phyloP scores from a whole-genome alignment of 2,329 filamentous ascomycete species.

The Purpureocillium takamizusanense region DNA sequence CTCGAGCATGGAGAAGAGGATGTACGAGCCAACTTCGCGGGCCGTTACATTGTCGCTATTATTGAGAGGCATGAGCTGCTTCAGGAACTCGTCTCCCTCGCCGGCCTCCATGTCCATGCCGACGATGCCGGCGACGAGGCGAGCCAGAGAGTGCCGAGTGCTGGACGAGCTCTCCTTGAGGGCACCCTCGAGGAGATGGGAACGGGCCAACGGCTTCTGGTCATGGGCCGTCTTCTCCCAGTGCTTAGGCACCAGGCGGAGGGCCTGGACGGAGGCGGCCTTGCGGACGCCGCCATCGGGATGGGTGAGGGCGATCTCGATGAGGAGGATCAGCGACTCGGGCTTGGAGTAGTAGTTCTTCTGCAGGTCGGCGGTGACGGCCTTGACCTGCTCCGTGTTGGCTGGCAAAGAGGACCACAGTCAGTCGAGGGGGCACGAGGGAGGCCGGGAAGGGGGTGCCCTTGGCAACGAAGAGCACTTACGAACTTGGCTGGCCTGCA shows the following conservation, averaged over 20 bases:
- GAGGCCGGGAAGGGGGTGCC: too few relatives aligned
- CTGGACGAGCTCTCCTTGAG: slow-evolving; percentile 69
- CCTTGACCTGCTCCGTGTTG: slow-evolving; percentile 82
- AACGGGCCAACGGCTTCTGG: slow-evolving; percentile 72
- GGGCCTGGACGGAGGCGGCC: slow-evolving; percentile 82
- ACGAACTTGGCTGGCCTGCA: slow-evolving; percentile 84
- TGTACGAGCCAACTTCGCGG: slow-evolving; percentile 85
- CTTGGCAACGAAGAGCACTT: too few relatives aligned
- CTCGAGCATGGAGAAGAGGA: slow-evolving; percentile 87
- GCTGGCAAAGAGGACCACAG: slow-evolving; percentile 41
- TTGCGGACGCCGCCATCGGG: slow-evolving; percentile 67
- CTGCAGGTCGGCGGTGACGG: slow-evolving; percentile 80
- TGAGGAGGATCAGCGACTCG: slow-evolving; percentile 72
- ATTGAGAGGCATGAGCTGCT: slow-evolving; percentile 69
- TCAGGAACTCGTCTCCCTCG: slow-evolving; percentile 76
- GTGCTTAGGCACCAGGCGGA: slow-evolving; percentile 75
- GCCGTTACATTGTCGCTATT: slow-evolving; percentile 66
- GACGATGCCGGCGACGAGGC: slow-evolving; percentile 80
- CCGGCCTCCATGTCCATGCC: slow-evolving; percentile 66
- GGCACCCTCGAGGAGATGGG: slow-evolving; percentile 75
- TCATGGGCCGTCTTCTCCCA: slow-evolving; percentile 66
- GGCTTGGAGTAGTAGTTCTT: slow-evolving; percentile 88
- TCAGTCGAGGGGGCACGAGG: not conserved
- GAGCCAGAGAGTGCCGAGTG: slow-evolving; percentile 77
- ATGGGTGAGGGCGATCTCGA: slow-evolving; percentile 82